Evolutionary conservation across 2,329 filamentous ascomycete genomes (phyloP), one percentile per base, ranked within the genome.

Genomic region (Clathrospora elynae): DNA sequence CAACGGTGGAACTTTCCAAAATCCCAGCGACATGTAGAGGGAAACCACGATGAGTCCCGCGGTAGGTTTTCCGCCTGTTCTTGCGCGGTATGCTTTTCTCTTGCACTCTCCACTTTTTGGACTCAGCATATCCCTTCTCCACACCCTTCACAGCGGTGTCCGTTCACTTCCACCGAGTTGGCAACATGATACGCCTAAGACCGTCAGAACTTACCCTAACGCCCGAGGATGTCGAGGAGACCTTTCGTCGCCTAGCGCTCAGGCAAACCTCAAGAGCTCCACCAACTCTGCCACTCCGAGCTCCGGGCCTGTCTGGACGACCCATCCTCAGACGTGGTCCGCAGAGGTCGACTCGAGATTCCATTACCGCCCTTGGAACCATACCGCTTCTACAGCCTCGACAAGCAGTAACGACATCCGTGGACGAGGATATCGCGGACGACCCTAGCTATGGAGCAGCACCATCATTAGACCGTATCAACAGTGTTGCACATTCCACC

Each of bases 141-240:
- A 41, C 30, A 38, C 34, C 36, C 25, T 18, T 26, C 38, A 20
- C n/a, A 6, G 29, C 34, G 24, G 31, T 36, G 37, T 49, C 35
- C 45, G 16, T 47, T 43, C 39, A 20, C 37, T 51, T 29, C 22
- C 23, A 13, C n/a, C 11, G 33, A 35, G 36, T 24, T 45, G 34
- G 35, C 20, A 40, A 14, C 26, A 71, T 71, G 68, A 49, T 71
- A 45, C 68, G 68, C 31, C 55, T 64, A 13, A 58, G 58, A 17
- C 61, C 66, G 1, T 66, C 68, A 31, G 68, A 71, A 49, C 64
- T 71, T 26, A 61, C 59, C 13, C 36, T 71, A 53, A 67, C 66
- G 6, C 49, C 67, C 6, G 66, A 65, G 5, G 66, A 71, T 42
- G 49, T 71, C 29, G 64, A 71, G 4, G 64, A 68, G 20, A 63